Conservation (phyloP, 257 asterid species). For the Salvia splendens region DNA sequence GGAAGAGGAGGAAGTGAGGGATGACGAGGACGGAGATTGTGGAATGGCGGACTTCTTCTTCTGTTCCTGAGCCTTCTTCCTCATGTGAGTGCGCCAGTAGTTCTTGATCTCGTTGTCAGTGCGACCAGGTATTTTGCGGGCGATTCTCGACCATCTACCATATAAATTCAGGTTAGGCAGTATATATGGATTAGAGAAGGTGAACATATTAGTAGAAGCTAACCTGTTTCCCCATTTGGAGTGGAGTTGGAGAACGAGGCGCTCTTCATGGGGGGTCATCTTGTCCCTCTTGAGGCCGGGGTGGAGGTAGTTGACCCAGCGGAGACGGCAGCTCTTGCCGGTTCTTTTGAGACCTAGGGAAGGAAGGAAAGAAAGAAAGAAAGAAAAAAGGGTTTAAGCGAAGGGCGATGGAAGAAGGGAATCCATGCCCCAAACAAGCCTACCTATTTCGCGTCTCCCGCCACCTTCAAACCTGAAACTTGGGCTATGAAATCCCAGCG, state of each 20-base stretch:
- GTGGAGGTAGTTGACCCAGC: conserved; percentile 91
- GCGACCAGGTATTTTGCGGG: conserved; percentile 85
- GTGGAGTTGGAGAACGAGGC: conserved; percentile 75
- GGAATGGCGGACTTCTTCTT: conserved; percentile 42
- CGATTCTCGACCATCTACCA: conserved; percentile 90
- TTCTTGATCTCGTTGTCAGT: conserved; percentile 94
- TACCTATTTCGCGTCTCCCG: conserved; percentile 86
- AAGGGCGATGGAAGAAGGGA: conserved; percentile 24
- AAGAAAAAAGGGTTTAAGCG: conserved; percentile 1
- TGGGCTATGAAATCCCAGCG: conserved; percentile 96
- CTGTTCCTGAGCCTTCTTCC: conserved; percentile 75
- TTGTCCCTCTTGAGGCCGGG: conserved; percentile 84
- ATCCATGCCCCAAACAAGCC: conserved; percentile 76
- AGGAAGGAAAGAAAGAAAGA: background rate
- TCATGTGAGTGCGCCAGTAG: conserved; percentile 91
- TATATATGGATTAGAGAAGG: too few species aligned
- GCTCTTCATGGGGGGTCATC: conserved; percentile 81
- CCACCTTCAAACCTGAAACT: conserved; percentile 99
- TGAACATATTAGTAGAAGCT: too few species aligned
- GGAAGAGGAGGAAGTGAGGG: conserved; percentile 46
- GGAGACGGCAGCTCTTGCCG: conserved; percentile 91
- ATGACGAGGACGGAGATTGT: conserved; percentile 43
- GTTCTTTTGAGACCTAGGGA: conserved; percentile 72
- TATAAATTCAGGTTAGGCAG: too few species aligned
- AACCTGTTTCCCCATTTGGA: conserved; percentile 89